phyloP scores from a whole-genome alignment of 106 monocot genomes.

The Acorus gramineus region DNA sequence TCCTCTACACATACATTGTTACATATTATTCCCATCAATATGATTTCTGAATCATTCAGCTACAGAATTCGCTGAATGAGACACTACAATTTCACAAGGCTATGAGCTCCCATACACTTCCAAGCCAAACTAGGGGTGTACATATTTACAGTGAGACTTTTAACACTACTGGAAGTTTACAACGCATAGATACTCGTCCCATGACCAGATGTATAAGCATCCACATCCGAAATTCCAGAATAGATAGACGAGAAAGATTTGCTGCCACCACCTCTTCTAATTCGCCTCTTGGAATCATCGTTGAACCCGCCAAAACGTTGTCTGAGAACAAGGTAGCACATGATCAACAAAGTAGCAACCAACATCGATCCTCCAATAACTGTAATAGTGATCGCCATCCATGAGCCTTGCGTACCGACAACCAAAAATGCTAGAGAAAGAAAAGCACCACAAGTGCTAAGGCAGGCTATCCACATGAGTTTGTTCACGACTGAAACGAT shows the following conservation, averaged over 20 bases:
- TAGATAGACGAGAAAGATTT: slow-evolving; percentile 83
- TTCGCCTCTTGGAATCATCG: slow-evolving; percentile 74
- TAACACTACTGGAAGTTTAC: not conserved
- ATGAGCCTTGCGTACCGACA: slow-evolving; percentile 44
- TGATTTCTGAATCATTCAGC: too few species aligned
- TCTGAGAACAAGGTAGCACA: slow-evolving; percentile 62
- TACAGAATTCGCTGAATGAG: too few species aligned
- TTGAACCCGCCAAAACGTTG: slow-evolving; percentile 45
- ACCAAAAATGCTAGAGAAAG: slow-evolving; percentile 77
- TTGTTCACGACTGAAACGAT: slow-evolving; percentile 81
- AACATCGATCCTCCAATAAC: slow-evolving; percentile 72
- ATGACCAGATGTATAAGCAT: slow-evolving; percentile 52
- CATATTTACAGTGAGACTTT: too few species aligned
- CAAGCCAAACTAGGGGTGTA: too few species aligned
- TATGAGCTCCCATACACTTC: too few species aligned
- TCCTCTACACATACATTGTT: too few species aligned
- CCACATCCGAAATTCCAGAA: slow-evolving; percentile 54
- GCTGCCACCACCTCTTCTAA: slow-evolving; percentile 65
- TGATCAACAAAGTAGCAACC: slow-evolving; percentile 55
- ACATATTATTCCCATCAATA: too few species aligned
- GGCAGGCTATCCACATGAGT: slow-evolving; percentile 91
- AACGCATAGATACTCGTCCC: slow-evolving; percentile 74
- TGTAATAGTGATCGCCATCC: slow-evolving; percentile 80
- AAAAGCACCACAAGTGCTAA: slow-evolving; percentile 77
- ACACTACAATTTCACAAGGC: too few species aligned